These are phyloP conservation scores for Geoglossum cookeanum DNA, from an alignment of 2,329 filamentous ascomycete species.

Conservation along the genomic window DNA sequence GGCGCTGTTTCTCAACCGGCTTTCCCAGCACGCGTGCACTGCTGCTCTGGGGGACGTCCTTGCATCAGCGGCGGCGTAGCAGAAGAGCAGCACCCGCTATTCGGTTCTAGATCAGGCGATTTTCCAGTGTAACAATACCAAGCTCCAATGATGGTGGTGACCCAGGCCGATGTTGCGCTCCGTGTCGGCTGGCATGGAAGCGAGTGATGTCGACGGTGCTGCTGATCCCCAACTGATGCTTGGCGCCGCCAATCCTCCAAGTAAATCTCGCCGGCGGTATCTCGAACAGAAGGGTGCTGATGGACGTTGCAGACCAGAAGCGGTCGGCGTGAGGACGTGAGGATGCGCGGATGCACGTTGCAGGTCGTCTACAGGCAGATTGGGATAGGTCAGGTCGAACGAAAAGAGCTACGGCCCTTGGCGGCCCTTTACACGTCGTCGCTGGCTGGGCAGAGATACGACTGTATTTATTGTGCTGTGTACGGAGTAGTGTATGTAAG, in stretches of 20 bases:
- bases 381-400: not conserved
- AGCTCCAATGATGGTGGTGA: not conserved
- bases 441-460: not conserved
- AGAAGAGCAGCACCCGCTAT: not conserved
- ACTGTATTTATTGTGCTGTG: not conserved
- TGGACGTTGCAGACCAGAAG: not conserved
- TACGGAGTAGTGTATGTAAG: too few relatives aligned
- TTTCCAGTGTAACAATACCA: slow-evolving; percentile 1
- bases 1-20: not conserved
- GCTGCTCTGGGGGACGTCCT: too few relatives aligned
- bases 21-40: too few relatives aligned
- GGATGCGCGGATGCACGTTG: not conserved
- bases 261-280: not conserved
- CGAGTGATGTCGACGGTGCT: not conserved
- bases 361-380: not conserved
- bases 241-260: not conserved
- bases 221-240: not conserved
- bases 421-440: not conserved
- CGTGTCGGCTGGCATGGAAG: not conserved
- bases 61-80: not conserved
- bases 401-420: not conserved
- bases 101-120: slow-evolving; percentile 2
- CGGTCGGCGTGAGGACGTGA: not conserved
- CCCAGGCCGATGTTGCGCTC: not conserved
- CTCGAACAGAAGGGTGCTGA: not conserved